Percentiles rank a stretch among this genome's conserved stretches.
Conservation (phyloP, 257 asterid species). For the Petrea volubilis region DNA sequence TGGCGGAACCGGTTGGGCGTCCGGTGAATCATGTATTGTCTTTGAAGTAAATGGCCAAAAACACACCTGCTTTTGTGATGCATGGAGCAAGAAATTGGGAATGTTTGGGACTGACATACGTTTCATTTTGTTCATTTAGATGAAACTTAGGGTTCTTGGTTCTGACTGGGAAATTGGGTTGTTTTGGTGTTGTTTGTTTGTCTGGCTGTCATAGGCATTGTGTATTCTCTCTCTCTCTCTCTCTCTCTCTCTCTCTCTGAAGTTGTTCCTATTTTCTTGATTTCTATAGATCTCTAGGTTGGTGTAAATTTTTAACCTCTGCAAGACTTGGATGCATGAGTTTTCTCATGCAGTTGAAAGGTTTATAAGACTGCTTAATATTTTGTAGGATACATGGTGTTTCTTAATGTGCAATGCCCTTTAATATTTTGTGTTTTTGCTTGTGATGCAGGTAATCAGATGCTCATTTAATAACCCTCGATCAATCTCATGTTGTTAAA, state of each 20-base stretch:
- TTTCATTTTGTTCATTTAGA: neutral
- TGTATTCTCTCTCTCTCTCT: neutral
- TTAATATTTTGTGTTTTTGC: no score
- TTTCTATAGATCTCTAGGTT: neutral
- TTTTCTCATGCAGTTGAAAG: neutral
- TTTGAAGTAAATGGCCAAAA: neutral
- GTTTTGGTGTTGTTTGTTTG: constrained; percentile 6
- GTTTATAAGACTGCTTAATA: neutral
- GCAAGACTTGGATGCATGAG: neutral
- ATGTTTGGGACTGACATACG: neutral
- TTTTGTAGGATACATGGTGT: neutral
- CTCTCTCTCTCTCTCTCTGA: neutral
- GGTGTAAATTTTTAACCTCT: constrained; percentile 10
- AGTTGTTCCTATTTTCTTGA: neutral
- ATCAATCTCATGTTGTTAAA: no score
- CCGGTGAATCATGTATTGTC: neutral
- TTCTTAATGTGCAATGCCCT: no score
- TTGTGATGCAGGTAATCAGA: no score
- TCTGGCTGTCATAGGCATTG: neutral
- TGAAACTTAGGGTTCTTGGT: neutral
- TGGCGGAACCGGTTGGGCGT: constrained; percentile 19
- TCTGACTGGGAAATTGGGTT: neutral
- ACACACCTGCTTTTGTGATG: neutral
- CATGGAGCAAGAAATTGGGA: neutral
- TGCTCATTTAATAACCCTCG: no score